These are phyloP conservation scores for Xanthoconium separans DNA, from an alignment of 1,284 basidiomycete genomes.

Conservation along the genomic window DNA sequence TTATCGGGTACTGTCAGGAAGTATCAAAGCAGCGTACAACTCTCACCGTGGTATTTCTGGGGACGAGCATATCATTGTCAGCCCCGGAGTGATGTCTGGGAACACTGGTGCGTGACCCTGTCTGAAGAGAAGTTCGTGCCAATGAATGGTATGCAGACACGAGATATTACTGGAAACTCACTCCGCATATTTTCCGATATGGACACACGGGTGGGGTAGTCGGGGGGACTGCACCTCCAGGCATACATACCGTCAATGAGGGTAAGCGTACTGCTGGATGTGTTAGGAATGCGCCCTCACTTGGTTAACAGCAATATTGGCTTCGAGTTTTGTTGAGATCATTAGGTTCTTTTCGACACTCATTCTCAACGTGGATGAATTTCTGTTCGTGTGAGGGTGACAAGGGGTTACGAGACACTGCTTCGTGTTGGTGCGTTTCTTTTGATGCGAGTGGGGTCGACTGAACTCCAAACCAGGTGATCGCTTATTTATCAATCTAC, in stretches of 20 bases:
- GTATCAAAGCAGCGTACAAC: constrained; percentile 47
- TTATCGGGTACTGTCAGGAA: constrained; percentile 49
- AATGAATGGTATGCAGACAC: constrained; percentile 38
- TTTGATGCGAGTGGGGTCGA: too few species aligned
- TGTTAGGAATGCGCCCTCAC: not conserved
- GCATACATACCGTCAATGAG: constrained; percentile 54
- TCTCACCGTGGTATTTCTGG: constrained; percentile 34
- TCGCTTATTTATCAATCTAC: too few species aligned
- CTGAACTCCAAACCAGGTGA: too few species aligned
- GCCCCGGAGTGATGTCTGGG: constrained; percentile 51
- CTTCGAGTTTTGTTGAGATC: constrained; percentile 41
- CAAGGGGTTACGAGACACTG: too few species aligned
- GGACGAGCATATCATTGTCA: constrained; percentile 39
- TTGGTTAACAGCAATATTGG: constrained; percentile 33
- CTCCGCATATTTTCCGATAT: constrained; percentile 49
- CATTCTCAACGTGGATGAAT: constrained; percentile 49
- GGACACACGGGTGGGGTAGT: constrained; percentile 34
- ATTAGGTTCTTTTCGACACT: constrained; percentile 47
- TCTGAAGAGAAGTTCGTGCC: not conserved
- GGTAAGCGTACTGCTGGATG: constrained; percentile 6
- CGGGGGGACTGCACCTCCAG: constrained; percentile 33
- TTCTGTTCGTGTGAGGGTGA: not conserved
- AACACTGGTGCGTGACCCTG: constrained; percentile 30
- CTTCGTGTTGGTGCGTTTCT: too few species aligned
- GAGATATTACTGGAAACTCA: constrained; percentile 46